Percentiles rank a stretch among this genome's conserved stretches.
Evolutionary conservation across 2,329 filamentous ascomycete species (phyloP).

Genomic region (Amylocarpus encephaloides): DNA sequence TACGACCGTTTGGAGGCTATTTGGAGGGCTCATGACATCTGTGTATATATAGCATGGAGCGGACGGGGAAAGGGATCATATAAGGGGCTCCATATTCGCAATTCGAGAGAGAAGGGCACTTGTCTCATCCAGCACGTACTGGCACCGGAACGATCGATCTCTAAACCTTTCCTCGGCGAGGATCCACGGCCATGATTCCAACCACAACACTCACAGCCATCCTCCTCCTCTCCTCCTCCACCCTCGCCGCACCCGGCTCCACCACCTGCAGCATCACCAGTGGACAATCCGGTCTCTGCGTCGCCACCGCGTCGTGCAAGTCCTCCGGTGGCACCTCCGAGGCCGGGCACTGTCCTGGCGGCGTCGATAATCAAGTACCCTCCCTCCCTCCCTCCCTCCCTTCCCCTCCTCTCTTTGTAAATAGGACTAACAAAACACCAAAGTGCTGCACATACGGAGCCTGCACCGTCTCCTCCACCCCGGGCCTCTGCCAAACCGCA

Average conservation of each 20-base stretch:
- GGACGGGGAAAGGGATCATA: too few species aligned
- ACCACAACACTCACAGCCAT: neutral
- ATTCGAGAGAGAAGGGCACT: neutral
- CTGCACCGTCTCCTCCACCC: neutral
- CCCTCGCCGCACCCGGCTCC: neutral
- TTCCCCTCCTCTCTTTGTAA: too few species aligned
- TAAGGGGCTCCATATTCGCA: too few species aligned
- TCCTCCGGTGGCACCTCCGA: neutral
- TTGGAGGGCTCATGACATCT: too few species aligned
- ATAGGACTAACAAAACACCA: neutral
- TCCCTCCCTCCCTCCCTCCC: neutral
- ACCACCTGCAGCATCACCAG: neutral
- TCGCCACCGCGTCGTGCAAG: conserved; percentile 2
- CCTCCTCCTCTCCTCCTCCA: neutral
- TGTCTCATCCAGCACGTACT: neutral
- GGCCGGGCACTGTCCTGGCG: conserved; percentile 4
- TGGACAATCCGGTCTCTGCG: neutral
- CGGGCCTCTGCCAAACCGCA: conserved; percentile 1
- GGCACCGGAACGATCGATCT: neutral
- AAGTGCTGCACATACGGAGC: conserved; percentile 8
- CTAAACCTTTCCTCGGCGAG: neutral
- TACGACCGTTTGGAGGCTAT: too few species aligned
- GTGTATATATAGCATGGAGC: too few species aligned
- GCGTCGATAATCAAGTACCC: conserved; percentile 2
- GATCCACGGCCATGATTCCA: neutral